A percentile compares a stretch with the other conserved stretches of the same genome.
phyloP scores from a whole-genome alignment of 164 flowering plant genomes.

The Dillenia suffruticosa region DNA sequence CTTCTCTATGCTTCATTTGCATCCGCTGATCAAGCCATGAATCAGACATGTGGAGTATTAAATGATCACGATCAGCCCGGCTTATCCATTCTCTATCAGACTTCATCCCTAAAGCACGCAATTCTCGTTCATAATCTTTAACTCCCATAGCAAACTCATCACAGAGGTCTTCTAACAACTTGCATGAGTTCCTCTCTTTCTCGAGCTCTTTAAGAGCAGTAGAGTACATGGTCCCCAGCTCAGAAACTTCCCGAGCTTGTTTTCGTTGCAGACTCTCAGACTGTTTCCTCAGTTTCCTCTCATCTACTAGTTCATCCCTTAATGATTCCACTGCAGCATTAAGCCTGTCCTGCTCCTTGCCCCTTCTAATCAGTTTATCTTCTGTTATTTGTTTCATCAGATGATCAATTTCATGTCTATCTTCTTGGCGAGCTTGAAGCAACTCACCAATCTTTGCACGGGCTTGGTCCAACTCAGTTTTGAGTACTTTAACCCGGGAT shows the following conservation, averaged over 20 bases:
- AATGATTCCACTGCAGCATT: slow-evolving; percentile 47
- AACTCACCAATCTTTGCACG: slow-evolving; percentile 42
- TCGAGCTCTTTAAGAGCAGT: slow-evolving; percentile 56
- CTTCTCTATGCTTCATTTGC: slow-evolving; percentile 58
- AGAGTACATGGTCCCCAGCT: slow-evolving; percentile 45
- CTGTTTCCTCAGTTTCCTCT: slow-evolving; percentile 58
- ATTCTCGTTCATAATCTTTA: slow-evolving; percentile 61
- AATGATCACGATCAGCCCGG: slow-evolving; percentile 32
- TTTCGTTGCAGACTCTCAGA: slow-evolving; percentile 69
- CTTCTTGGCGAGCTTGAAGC: slow-evolving; percentile 43
- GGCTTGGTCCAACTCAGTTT: slow-evolving; percentile 51
- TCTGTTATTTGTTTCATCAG: slow-evolving; percentile 64
- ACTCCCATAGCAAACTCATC: slow-evolving; percentile 87
- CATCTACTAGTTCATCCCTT: slow-evolving; percentile 61
- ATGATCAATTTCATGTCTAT: slow-evolving; percentile 41
- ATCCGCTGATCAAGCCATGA: slow-evolving; percentile 88
- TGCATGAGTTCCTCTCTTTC: slow-evolving; percentile 55
- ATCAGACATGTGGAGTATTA: slow-evolving; percentile 76
- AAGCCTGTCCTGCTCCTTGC: slow-evolving; percentile 50
- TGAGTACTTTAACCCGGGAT: slow-evolving; percentile 55
- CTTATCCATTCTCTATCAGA: slow-evolving; percentile 29
- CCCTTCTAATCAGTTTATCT: slow-evolving; percentile 49
- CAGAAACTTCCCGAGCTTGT: slow-evolving; percentile 58
- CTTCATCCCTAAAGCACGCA: slow-evolving; percentile 37
- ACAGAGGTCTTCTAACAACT: slow-evolving; percentile 68